A percentile compares a stretch with the other conserved stretches of the same genome.
phyloP scores from a whole-genome alignment of 2,329 filamentous ascomycete genomes.

The Lojkania enalia region DNA sequence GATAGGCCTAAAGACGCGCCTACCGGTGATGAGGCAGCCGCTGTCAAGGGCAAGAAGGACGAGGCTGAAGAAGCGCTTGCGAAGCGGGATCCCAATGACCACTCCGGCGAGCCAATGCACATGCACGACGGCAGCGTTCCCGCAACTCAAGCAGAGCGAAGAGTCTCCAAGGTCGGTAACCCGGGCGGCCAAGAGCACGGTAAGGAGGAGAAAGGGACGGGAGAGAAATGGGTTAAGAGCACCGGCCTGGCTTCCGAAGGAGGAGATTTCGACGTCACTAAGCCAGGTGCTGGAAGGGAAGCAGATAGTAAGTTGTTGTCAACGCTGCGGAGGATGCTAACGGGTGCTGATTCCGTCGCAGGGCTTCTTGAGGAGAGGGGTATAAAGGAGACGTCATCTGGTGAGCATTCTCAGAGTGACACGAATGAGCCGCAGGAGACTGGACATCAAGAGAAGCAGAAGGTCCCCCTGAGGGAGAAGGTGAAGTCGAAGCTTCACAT shows the following conservation, averaged over 20 bases:
- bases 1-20: conserved; percentile 37
- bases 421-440: conserved; percentile 22
- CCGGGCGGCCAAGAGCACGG: conserved; percentile 28
- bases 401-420: conserved; percentile 25
- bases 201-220: conserved; percentile 48
- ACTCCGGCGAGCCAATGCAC: conserved; percentile 30
- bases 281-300: conserved; percentile 66
- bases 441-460: conserved; percentile 36
- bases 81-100: conserved; percentile 26
- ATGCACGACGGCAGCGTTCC: conserved; percentile 22
- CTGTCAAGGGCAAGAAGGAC: conserved; percentile 22
- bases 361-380: conserved; percentile 60
- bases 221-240: conserved; percentile 61
- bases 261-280: conserved; percentile 64
- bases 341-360: conserved; percentile 44
- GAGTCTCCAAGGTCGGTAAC: conserved; percentile 21
- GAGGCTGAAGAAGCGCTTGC: conserved; percentile 21
- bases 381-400: conserved; percentile 49
- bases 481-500: conserved; percentile 71
- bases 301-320: conserved; percentile 60
- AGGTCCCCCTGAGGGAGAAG: conserved; percentile 63
- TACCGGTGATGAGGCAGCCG: conserved; percentile 32
- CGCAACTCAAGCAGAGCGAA: conserved; percentile 11
- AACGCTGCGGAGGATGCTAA: conserved; percentile 29
- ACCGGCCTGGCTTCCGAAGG: conserved; percentile 65